These are phyloP conservation scores for Cordyceps sp. DNA, from an alignment of 2,329 filamentous ascomycete genomes.

Conservation along the genomic window DNA sequence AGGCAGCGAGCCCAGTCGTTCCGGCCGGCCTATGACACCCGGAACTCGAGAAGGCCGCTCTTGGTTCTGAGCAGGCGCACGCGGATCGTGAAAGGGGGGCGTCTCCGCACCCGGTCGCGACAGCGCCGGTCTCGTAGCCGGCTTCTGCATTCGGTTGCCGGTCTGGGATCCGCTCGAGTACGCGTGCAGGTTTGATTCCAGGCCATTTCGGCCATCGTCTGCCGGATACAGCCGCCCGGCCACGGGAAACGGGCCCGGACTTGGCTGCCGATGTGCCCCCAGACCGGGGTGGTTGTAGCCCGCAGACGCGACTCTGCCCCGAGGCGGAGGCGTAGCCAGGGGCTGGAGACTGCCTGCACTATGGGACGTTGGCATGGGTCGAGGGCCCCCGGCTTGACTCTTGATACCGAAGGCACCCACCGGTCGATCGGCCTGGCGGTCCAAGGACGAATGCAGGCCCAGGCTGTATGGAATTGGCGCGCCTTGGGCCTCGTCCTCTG, in stretches of 20 bases:
- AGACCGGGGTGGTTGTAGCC: slow-evolving; percentile 26
- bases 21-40: slow-evolving; percentile 13
- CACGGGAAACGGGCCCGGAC: slow-evolving; percentile 14
- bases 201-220: slow-evolving; percentile 7
- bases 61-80: slow-evolving; percentile 5
- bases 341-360: slow-evolving; percentile 29
- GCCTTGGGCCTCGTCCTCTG: slow-evolving; percentile 29
- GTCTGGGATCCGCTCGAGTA: slow-evolving; percentile 5
- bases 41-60: slow-evolving; percentile 16
- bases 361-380: slow-evolving; percentile 23
- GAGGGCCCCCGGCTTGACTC: slow-evolving; percentile 19
- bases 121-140: slow-evolving; percentile 12
- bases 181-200: slow-evolving; percentile 12
- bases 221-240: slow-evolving; percentile 5
- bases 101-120: no score
- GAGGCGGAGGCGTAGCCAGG: slow-evolving; percentile 13
- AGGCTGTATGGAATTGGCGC: slow-evolving; percentile 23
- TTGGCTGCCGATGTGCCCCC: slow-evolving; percentile 23
- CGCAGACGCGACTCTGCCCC: slow-evolving; percentile 24
- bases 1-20: slow-evolving; percentile 16
- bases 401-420: slow-evolving; percentile 37
- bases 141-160: not conserved
- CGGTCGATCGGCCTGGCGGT: slow-evolving; percentile 31
- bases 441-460: slow-evolving; percentile 29
- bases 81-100: slow-evolving; percentile 6